Conservation (phyloP, 768 basidiomycete species). For the Strobilomyces confusus region DNA sequence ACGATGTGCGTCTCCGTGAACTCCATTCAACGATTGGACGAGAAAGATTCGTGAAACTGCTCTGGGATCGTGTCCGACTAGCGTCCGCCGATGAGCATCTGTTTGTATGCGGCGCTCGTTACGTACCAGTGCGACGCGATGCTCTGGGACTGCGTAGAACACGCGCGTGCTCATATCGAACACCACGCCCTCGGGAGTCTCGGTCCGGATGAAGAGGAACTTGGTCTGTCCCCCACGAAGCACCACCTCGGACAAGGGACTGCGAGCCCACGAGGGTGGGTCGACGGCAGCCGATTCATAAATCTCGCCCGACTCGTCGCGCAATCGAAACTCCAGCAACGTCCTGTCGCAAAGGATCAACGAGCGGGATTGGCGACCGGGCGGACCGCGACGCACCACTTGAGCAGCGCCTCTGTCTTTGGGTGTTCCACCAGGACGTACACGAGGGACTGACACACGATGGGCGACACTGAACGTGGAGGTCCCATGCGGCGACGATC, state of each 20-base stretch:
- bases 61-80: no score
- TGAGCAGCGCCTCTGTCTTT: no score
- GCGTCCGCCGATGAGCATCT: no score
- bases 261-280: neutral
- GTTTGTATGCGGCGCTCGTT: neutral
- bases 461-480: neutral
- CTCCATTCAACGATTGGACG: neutral
- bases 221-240: neutral
- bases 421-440: neutral
- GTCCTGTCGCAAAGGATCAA: no score
- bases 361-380: no score
- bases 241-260: fast-evolving
- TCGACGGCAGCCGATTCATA: neutral
- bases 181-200: no score
- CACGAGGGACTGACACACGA: neutral
- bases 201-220: neutral
- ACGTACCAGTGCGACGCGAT: neutral
- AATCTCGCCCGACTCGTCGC: no score
- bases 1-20: no score
- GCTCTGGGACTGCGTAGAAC: neutral
- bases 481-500: neutral
- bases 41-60: no score
- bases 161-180: neutral
- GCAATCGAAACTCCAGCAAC: no score
- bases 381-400: constrained; percentile 8